Percentiles rank a stretch among this genome's conserved stretches.
Conservation (phyloP, 306 rosid genomes). For the Fagus sylvatica region DNA sequence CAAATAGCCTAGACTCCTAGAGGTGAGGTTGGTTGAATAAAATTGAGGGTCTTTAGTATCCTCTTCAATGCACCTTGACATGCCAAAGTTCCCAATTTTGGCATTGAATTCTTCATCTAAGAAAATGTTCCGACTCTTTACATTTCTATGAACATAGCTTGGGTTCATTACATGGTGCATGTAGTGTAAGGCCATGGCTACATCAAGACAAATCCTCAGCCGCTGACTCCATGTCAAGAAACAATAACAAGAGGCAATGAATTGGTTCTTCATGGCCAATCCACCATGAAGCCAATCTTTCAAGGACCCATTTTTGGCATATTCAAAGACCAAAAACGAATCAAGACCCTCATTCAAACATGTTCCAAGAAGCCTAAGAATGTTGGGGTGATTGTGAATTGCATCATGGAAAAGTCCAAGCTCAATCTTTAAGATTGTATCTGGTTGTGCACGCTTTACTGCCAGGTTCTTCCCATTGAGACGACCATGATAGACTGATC, state of each 20-base stretch:
- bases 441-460: slow-evolving; percentile 47
- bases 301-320: slow-evolving; percentile 76
- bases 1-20: slow-evolving; percentile 63
- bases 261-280: slow-evolving; percentile 87
- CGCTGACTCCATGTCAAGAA: slow-evolving; percentile 90
- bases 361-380: slow-evolving; percentile 64
- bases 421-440: slow-evolving; percentile 49
- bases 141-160: slow-evolving; percentile 62
- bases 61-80: slow-evolving; percentile 58
- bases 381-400: slow-evolving; percentile 74
- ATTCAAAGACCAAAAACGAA: slow-evolving; percentile 71
- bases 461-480: slow-evolving; percentile 80
- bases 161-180: slow-evolving; percentile 82
- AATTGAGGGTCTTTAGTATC: slow-evolving; percentile 45
- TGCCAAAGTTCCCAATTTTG: slow-evolving; percentile 74
- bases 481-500: slow-evolving; percentile 75
- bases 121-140: slow-evolving; percentile 80
- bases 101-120: slow-evolving; percentile 88
- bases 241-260: slow-evolving; percentile 86
- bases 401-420: slow-evolving; percentile 51
- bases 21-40: slow-evolving; percentile 48
- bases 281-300: slow-evolving; percentile 97
- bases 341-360: slow-evolving; percentile 47
- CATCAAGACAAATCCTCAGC: slow-evolving; percentile 73
- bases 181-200: slow-evolving; percentile 72